Evolutionary conservation across 495 filamentous ascomycete species (phyloP).

Genomic region (Neurospora tetrasperma): DNA sequence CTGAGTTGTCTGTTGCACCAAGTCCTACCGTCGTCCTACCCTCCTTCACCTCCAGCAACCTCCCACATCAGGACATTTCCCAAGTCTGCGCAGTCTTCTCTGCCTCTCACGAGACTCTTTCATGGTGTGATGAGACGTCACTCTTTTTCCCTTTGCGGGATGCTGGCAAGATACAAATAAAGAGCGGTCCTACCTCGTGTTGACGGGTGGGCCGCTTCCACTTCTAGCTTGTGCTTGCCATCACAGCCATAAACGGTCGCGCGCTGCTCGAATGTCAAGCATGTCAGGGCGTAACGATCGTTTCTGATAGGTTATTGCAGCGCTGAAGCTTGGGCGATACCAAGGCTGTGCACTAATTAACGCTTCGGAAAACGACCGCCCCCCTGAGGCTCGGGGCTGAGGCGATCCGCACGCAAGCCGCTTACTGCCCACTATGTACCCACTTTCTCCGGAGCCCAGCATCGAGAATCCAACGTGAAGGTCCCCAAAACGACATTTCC

Average conservation of each 20-base stretch:
- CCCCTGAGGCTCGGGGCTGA: background rate
- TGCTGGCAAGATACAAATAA: background rate
- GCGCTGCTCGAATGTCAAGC: background rate
- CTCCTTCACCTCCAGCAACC: background rate
- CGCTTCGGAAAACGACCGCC: no score
- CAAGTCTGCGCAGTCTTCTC: background rate
- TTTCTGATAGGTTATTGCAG: constrained; percentile 10
- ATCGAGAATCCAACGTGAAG: background rate
- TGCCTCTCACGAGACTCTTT: background rate
- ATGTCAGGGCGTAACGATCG: background rate
- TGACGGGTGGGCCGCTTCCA: background rate
- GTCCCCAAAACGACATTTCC: background rate
- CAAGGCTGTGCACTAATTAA: constrained; percentile 16
- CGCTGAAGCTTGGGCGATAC: background rate
- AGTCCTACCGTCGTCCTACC: background rate
- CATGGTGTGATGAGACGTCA: background rate
- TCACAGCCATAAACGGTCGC: background rate
- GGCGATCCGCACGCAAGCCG: background rate
- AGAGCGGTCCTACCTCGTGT: constrained; percentile 1
- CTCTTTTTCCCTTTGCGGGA: background rate
- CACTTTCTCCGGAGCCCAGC: background rate
- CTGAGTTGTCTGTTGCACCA: background rate
- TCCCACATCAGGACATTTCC: background rate
- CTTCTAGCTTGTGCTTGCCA: background rate
- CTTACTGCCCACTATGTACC: background rate